These are phyloP conservation scores for Ascochyta fabae DNA, from an alignment of 2,329 filamentous ascomycete species.

Conservation along the genomic window DNA sequence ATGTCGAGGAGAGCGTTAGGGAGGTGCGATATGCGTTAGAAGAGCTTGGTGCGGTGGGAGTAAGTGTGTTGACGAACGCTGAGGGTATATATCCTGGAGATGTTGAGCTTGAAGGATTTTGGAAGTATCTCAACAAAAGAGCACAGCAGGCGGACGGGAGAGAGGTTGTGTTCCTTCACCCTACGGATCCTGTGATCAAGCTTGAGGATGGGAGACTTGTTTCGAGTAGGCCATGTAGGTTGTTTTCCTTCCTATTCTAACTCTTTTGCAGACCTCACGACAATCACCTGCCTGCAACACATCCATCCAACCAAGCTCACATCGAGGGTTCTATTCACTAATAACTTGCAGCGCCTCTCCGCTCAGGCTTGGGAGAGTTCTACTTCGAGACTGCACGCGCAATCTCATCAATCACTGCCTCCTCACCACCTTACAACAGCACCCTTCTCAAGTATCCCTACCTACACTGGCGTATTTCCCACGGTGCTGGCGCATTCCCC, in stretches of 20 bases:
- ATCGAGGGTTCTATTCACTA: background rate
- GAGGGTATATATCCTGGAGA: slow-evolving; percentile 45
- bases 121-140: slow-evolving; percentile 34
- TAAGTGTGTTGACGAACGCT: slow-evolving; percentile 45
- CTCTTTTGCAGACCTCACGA: no score
- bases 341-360: slow-evolving; percentile 34
- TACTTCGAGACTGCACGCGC: slow-evolving; percentile 49
- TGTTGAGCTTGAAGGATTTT: slow-evolving; percentile 32
- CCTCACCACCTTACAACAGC: slow-evolving; percentile 12
- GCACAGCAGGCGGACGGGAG: slow-evolving; percentile 15
- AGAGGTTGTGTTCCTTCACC: slow-evolving; percentile 45
- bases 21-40: slow-evolving; percentile 42
- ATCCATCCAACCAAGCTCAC: background rate
- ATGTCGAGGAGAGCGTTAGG: slow-evolving; percentile 35
- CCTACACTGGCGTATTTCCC: slow-evolving; percentile 44
- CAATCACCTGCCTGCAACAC: background rate
- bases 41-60: slow-evolving; percentile 39
- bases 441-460: slow-evolving; percentile 39
- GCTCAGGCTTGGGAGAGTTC: slow-evolving; percentile 46
- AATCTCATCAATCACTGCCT: slow-evolving; percentile 43
- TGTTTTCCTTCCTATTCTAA: background rate
- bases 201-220: slow-evolving; percentile 36
- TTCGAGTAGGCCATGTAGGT: slow-evolving; percentile 42
- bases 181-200: slow-evolving; percentile 43
- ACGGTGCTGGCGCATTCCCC: slow-evolving; percentile 47